Percentiles rank a stretch among this genome's conserved stretches.
phyloP scores from a whole-genome alignment of 2,329 filamentous ascomycete species.

The Cladosporium cucumerinum region DNA sequence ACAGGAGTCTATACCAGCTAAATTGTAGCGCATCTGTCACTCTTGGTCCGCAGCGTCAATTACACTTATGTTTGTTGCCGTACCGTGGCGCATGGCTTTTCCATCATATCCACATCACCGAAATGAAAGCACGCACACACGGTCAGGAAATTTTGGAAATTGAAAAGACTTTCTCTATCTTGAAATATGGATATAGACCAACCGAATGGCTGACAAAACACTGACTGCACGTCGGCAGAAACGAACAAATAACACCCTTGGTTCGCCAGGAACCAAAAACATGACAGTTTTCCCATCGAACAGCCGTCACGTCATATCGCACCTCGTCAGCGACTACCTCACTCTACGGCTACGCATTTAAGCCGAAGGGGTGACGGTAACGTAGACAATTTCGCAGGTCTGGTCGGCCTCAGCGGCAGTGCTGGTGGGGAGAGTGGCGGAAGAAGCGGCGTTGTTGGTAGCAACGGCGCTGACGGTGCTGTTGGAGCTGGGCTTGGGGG shows the following conservation, averaged over 20 bases:
- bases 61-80: neutral
- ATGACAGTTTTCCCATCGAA: neutral
- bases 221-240: conserved; percentile 1
- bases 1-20: neutral
- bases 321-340: neutral
- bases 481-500: neutral
- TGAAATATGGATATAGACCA: conserved; percentile 5
- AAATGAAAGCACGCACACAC: neutral
- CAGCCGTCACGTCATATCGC: neutral
- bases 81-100: neutral
- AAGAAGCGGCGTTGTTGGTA: neutral
- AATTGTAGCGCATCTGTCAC: neutral
- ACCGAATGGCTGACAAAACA: neutral
- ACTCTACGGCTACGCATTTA: neutral
- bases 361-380: conserved; percentile 8
- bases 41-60: neutral
- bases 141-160: neutral
- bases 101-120: neutral
- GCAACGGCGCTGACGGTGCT: neutral
- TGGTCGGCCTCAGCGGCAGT: neutral
- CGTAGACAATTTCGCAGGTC: conserved; percentile 13
- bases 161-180: conserved; percentile 1
- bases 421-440: neutral
- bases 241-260: neutral
- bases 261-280: conserved; percentile 9